Evolutionary conservation across 2,329 filamentous ascomycete genomes (phyloP).

Genomic region (Botrytis sinoallii): DNA sequence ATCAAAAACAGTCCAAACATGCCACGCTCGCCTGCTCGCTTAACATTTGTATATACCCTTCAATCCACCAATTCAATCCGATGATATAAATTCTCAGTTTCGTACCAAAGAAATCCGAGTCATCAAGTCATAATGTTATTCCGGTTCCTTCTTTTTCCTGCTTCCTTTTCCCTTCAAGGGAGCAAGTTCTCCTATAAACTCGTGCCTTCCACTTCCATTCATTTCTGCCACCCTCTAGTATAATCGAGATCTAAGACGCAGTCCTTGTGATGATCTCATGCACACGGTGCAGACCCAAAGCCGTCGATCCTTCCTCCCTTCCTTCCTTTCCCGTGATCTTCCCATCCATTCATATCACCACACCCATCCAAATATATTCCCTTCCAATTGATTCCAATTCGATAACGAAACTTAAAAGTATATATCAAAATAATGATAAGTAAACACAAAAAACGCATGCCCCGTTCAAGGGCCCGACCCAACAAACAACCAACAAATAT

Average conservation of each 20-base stretch:
- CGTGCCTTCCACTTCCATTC: not conserved
- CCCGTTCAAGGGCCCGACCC: not conserved
- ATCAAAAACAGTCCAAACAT: not conserved
- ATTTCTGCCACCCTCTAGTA: not conserved
- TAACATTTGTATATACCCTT: not conserved
- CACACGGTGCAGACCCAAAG: not conserved
- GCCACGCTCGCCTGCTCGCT: not conserved
- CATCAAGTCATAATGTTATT: slow-evolving; percentile 4
- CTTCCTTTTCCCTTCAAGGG: not conserved
- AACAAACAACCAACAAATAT: not conserved
- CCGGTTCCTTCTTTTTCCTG: not conserved
- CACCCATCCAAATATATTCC: slow-evolving; percentile 3
- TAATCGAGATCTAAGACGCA: slow-evolving; percentile 1
- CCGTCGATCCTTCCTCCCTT: not conserved
- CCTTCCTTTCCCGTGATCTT: not conserved
- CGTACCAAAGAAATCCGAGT: slow-evolving; percentile 9
- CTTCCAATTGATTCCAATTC: slow-evolving; percentile 3
- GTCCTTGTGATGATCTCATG: not conserved
- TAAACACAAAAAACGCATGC: not conserved
- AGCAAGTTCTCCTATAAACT: not conserved
- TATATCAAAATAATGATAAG: not conserved
- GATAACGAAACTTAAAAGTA: not conserved
- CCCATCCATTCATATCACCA: slow-evolving; percentile 9
- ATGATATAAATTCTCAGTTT: slow-evolving; percentile 12
- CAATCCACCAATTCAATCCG: not conserved